phyloP scores from a whole-genome alignment of 768 basidiomycete species.

The Hericium alpestre region DNA sequence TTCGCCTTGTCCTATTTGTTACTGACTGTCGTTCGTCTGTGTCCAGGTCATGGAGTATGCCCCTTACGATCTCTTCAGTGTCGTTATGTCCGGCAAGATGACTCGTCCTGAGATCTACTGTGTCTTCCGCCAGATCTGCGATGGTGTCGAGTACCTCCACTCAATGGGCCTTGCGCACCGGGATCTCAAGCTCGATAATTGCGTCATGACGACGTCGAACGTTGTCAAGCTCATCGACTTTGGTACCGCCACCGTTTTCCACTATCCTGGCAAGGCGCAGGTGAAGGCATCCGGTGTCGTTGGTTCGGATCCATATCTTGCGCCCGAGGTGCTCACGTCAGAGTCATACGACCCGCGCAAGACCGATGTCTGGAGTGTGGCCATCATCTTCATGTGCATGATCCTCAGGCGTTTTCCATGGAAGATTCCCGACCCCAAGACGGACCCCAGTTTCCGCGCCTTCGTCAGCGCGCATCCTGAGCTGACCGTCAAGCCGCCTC shows the following conservation, averaged over 20 bases:
- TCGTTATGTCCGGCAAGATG: conserved; percentile 99
- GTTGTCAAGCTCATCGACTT: conserved; percentile 99
- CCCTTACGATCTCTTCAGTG: conserved; percentile 94
- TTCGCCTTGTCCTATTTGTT: neutral
- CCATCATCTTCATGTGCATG: conserved; percentile 99
- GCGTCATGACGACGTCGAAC: conserved; percentile 93
- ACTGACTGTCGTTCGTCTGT: conserved; percentile 3
- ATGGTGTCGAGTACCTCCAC: conserved; percentile 96
- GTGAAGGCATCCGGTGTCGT: conserved; percentile 81
- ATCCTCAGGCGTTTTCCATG: conserved; percentile 93
- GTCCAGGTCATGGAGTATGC: conserved; percentile 97
- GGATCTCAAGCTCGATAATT: conserved; percentile 98
- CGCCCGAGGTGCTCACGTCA: conserved; percentile 82
- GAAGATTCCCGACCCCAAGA: conserved; percentile 95
- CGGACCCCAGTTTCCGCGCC: conserved; percentile 81
- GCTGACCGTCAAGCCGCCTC: conserved; percentile 33
- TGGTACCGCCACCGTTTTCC: conserved; percentile 98
- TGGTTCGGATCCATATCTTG: conserved; percentile 96
- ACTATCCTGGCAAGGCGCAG: conserved; percentile 85
- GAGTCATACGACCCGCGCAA: conserved; percentile 89
- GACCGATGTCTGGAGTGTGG: conserved; percentile 97
- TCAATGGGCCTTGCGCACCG: conserved; percentile 96
- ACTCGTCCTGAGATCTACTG: conserved; percentile 96
- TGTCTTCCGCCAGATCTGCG: conserved; percentile 96
- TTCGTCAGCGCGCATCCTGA: conserved; percentile 93